Percentiles rank a stretch among this genome's conserved stretches.
phyloP scores from a whole-genome alignment of 2,329 filamentous ascomycete genomes.

The Phoma herbarum region DNA sequence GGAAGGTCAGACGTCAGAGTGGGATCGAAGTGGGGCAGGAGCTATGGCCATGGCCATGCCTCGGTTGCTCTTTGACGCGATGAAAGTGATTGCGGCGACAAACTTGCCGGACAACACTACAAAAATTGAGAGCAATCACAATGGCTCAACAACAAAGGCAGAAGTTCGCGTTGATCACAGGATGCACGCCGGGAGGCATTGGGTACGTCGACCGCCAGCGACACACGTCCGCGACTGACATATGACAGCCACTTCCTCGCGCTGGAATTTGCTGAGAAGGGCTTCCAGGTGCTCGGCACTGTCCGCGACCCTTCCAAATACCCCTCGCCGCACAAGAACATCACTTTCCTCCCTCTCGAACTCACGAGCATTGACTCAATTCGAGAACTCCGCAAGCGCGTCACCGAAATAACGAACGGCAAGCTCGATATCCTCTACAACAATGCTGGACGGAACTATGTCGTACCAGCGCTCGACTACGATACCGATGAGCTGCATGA shows the following conservation, averaged over 20 bases:
- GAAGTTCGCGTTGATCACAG: constrained; percentile 51
- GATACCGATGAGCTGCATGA: constrained; percentile 48
- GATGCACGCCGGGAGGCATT: constrained; percentile 64
- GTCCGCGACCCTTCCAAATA: constrained; percentile 62
- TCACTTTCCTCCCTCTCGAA: constrained; percentile 64
- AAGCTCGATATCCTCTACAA: constrained; percentile 67
- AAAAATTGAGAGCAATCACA: background rate
- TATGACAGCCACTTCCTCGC: constrained; percentile 59
- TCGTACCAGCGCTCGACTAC: constrained; percentile 65
- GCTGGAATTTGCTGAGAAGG: constrained; percentile 62
- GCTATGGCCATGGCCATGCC: constrained; percentile 12
- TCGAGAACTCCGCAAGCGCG: constrained; percentile 55
- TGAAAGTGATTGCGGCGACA: background rate
- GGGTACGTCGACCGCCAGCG: constrained; percentile 44
- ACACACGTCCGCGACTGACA: background rate
- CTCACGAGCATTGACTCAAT: constrained; percentile 62
- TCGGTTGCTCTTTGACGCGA: background rate
- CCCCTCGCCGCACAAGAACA: constrained; percentile 58
- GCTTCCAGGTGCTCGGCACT: constrained; percentile 66
- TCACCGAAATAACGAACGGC: constrained; percentile 57
- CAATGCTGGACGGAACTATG: constrained; percentile 66
- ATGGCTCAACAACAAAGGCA: constrained; percentile 28
- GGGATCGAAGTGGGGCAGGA: constrained; percentile 5
- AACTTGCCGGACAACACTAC: background rate
- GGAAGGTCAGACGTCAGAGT: constrained; percentile 15